Base-by-base conservation (phyloP, 305 asterid species). In the Rubia balearica region DNA sequence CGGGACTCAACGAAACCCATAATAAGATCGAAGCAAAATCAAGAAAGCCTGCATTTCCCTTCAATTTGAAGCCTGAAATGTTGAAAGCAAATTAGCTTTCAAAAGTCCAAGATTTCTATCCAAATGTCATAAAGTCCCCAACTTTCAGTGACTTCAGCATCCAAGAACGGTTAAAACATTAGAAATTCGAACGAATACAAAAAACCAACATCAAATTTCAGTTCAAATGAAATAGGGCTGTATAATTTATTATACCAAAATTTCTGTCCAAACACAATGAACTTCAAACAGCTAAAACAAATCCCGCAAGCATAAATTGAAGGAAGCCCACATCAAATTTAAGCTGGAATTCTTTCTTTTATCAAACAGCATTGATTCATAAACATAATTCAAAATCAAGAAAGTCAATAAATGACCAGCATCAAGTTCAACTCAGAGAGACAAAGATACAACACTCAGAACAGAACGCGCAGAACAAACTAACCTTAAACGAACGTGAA, bases 1-100 rank as follows among this genome's bases (percentile, higher is more conserved):
- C 67, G 67, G 84, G 72, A 73, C 75, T 82, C 74, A 71, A 61
- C 46, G 83, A 74, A 76, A 77, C 83, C 96, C 81, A 85, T 14
- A 51, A 51, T 13, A 83, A 77, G 76, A 88, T 75, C 75, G 83
- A 83, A 79, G 43, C 56, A 87, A 65, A 42, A 63, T 78, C 71
- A 77, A 5, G 17, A 79, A 65, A 61, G 69, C 55, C 69, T 72
- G 78, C 92, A 89, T 89, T 70, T 81, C 73, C 73, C 53, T 36
- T 57, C 67, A 65, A 74, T 79, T 51, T 74, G 62, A 3, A 67
- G 62, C 57, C 82, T 74, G 78, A 81, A 66, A 61, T 55, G 53
- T 60, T 24, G 10, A 60, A 43, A 61, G 8, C 12, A 60, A 61
- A 61, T 46, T 8, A 41, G 13, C 33, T 60, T 22, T 36, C 1